Conservation (phyloP, 768 basidiomycete genomes). For the Trametes villosa region DNA sequence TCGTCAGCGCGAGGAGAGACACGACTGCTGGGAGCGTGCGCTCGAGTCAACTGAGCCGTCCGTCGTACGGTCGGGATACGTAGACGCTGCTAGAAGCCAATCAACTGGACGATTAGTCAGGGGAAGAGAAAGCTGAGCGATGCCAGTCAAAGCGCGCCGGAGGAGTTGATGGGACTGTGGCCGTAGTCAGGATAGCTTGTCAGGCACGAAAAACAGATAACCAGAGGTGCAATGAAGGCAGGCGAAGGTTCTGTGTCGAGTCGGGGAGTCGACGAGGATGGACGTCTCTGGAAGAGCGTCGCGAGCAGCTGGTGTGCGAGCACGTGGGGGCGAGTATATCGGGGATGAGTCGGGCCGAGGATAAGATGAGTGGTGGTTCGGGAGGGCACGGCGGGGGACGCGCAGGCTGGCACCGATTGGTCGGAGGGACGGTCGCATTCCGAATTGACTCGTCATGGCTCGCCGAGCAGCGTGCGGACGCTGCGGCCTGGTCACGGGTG, state of each 20-base stretch:
- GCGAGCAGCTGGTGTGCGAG: background rate
- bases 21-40: background rate
- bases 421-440: constrained; percentile 7
- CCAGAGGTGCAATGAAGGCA: background rate
- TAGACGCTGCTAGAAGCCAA: constrained; percentile 6
- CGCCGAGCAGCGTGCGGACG: constrained; percentile 1
- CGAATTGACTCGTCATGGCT: constrained; percentile 19
- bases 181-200: background rate
- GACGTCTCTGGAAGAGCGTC: constrained; percentile 9
- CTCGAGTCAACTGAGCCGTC: background rate
- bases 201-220: background rate
- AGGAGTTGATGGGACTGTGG: background rate
- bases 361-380: constrained; percentile 2
- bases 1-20: constrained; percentile 8
- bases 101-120: constrained; percentile 7
- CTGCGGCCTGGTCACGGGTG: constrained; percentile 1
- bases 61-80: constrained; percentile 1
- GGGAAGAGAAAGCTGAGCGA: background rate
- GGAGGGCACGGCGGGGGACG: constrained; percentile 6
- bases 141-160: background rate
- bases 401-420: constrained; percentile 4
- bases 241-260: constrained; percentile 7
- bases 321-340: constrained; percentile 17
- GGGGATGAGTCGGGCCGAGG: constrained; percentile 17
- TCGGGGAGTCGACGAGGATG: background rate